A percentile compares a stretch with the other conserved stretches of the same genome.
Conservation (phyloP, 2,329 filamentous ascomycete species). For the Fusarium sororula region DNA sequence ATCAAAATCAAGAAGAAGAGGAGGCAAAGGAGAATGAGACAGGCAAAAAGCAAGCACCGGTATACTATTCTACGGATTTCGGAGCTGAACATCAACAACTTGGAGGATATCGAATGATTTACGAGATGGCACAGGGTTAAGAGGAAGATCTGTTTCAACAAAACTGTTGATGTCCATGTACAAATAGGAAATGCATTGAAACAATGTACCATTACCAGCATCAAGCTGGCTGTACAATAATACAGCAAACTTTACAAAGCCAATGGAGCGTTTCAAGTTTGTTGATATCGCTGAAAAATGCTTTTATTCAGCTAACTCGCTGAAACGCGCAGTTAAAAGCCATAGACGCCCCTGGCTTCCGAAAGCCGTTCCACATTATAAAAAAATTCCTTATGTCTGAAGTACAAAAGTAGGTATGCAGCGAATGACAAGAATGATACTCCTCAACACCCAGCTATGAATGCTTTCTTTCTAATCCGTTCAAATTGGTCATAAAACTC, state of each 20-base stretch:
- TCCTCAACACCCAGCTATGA: slow-evolving; percentile 47
- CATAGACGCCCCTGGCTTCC: slow-evolving; percentile 32
- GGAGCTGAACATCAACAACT: slow-evolving; percentile 73
- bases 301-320: slow-evolving; percentile 32
- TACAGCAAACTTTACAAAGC: slow-evolving; percentile 31
- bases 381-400: slow-evolving; percentile 13
- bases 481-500: slow-evolving; percentile 36
- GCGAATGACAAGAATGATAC: slow-evolving; percentile 42
- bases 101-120: slow-evolving; percentile 51
- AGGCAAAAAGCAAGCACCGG: slow-evolving; percentile 87
- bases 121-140: slow-evolving; percentile 8
- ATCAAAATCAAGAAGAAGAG: slow-evolving; percentile 84
- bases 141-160: slow-evolving; percentile 15
- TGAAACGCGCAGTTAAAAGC: slow-evolving; percentile 9
- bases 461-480: slow-evolving; percentile 38
- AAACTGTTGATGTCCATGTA: slow-evolving; percentile 33
- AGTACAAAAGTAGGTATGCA: slow-evolving; percentile 36
- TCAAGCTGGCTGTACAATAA: slow-evolving; percentile 44
- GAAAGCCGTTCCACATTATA: slow-evolving; percentile 24
- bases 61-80: slow-evolving; percentile 88
- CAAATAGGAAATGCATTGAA: slow-evolving; percentile 35
- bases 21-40: slow-evolving; percentile 76
- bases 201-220: slow-evolving; percentile 43
- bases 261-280: background rate
- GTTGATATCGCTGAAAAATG: slow-evolving; percentile 31